Percentiles rank a stretch among this genome's conserved stretches.
Evolutionary conservation across 2,329 filamentous ascomycete species (phyloP).

Genomic region (Gaeumannomyces tritici): DNA sequence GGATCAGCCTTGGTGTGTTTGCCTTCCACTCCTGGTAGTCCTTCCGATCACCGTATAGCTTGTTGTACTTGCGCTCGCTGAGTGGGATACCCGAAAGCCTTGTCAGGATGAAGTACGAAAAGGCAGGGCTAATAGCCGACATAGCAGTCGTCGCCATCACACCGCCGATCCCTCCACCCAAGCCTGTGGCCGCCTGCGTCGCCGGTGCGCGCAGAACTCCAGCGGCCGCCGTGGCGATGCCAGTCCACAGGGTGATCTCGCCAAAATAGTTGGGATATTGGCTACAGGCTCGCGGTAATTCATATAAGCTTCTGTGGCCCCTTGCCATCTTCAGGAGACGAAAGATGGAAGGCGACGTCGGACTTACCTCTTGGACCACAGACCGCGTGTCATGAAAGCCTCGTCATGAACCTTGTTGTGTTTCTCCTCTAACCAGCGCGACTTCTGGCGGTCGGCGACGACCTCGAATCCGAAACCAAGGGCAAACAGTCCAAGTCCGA

Average conservation of each 20-base stretch:
- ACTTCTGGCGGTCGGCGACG: slow-evolving; percentile 55
- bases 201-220: slow-evolving; percentile 45
- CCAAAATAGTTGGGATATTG: slow-evolving; percentile 65
- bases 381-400: slow-evolving; percentile 52
- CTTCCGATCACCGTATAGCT: slow-evolving; percentile 50
- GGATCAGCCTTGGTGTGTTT: slow-evolving; percentile 55
- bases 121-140: slow-evolving; percentile 51
- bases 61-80: slow-evolving; percentile 61
- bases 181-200: slow-evolving; percentile 46
- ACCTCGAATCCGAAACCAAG: slow-evolving; percentile 53
- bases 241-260: slow-evolving; percentile 60
- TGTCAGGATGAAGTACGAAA: slow-evolving; percentile 52
- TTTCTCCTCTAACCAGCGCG: slow-evolving; percentile 49
- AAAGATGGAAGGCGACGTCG: background rate
- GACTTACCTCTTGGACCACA: slow-evolving; percentile 47
- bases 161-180: slow-evolving; percentile 30
- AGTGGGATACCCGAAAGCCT: slow-evolving; percentile 56
- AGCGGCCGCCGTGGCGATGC: slow-evolving; percentile 49
- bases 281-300: slow-evolving; percentile 12
- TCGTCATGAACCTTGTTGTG: slow-evolving; percentile 57
- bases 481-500: slow-evolving; percentile 39
- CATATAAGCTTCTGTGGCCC: background rate
- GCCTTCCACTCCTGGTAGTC: slow-evolving; percentile 61
- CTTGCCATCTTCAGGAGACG: background rate
- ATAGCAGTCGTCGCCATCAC: slow-evolving; percentile 25